Evolutionary conservation across 345 rosid genomes (phyloP), one percentile per base, ranked within the genome.

Genomic region (Reutealis trisperma): DNA sequence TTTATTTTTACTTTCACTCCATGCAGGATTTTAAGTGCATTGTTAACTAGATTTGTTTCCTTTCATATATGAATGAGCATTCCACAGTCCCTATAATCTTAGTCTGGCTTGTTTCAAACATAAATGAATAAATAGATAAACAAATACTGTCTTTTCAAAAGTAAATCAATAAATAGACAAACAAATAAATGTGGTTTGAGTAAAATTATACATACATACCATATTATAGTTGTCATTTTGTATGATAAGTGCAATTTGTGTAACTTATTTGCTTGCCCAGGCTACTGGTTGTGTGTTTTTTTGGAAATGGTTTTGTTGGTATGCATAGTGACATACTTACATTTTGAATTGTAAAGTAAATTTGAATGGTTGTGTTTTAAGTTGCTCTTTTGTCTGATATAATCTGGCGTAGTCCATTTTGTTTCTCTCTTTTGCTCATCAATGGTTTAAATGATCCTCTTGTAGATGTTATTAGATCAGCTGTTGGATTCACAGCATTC

Each of bases 391-490:
- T 0, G 6, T 45, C 34, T 49, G 61, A 16, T 70, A 0, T 70
- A 30, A 51, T 51, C 14, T 13, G 58, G 41, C 15, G 41, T 47
- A 47, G 24, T 8, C 22, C 19, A 32, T 18, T 61, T 61, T 11
- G 22, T 5, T 73, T 5, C 49, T 27, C 24, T 59, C 41, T 13
- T 51, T 57, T 22, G 6, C 41, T 27, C 44, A 19, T 51, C 45
- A 19, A n/a, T 60, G 7, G 72, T 24, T 44, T 27, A 30, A 61
- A 19, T 51, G 34, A 19, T 44, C 25, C 12, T 24, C 21, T 66
- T 45, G 85, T 75, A 93, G 99, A 96, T 87, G 88, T 96, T 65
- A 80, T 96, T 8, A 80, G 88, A 58, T 96, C 98, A 64, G 98
- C 97, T 6, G 64, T 92, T 63, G 97, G 98, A n/a, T 90, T 93